Base-by-base conservation (phyloP, 768 basidiomycete genomes). In the Tulasnella sp. region DNA sequence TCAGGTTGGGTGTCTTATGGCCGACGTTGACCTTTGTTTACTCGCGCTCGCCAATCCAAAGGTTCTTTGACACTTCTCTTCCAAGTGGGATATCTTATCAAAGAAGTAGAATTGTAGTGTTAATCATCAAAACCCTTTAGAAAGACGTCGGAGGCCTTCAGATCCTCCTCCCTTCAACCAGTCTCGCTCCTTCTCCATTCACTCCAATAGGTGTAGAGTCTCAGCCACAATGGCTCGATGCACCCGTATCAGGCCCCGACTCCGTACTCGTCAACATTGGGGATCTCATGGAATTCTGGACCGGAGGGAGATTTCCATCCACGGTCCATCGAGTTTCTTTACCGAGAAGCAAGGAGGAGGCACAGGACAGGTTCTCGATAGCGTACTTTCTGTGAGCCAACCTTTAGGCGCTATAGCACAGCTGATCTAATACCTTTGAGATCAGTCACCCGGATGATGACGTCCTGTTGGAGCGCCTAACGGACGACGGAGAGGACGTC, bases 301-400 rank as follows among this genome's bases (percentile, higher is more conserved):
- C 75, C 7, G 74, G 59, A 22, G 74, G 75, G 4, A 47, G 35
- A 26, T 73, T 74, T 34, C 70, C 73, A 69, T 77, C 76, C 17
- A 77, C 77, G 4, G 19, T 72, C 16, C 77, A 77, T 64, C 75
- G 77, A 14, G 77, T 77, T n/a, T 70, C 72, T 16, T 63, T 75
- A 63, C 77, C 77, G 22, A 37, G 74, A 17, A 72, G 63, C n/a
- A 64, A 47, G 8, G 74, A 72, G 22, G 72, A 69, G 12, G 72
- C 73, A 11, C 17, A 39, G 5, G 64, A 75, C 5, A 62, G 77
- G 52, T 75, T 74, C 68, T 77, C 77, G 7, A 77, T 77, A 17
- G 77, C 76, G 32, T 77, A 73, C 68, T 77, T 77, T 67, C 47
- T 77, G 62, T 74, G 36, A n/a, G 74, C 26, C n/a, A 39, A n/a